Evolutionary conservation across 2,329 filamentous ascomycete species (phyloP).

Genomic region (Coleophoma cylindrospora): DNA sequence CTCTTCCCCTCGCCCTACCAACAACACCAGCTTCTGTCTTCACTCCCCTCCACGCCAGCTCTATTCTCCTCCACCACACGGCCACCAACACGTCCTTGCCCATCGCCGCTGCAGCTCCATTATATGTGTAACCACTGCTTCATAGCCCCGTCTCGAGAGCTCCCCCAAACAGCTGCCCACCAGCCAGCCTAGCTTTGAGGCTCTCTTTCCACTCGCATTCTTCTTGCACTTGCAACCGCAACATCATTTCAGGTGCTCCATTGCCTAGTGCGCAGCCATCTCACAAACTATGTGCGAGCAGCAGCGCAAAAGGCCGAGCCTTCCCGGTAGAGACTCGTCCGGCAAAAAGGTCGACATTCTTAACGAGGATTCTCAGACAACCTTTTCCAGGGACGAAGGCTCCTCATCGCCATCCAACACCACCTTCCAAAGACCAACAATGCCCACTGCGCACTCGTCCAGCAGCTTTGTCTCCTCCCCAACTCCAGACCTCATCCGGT

Average conservation of each 20-base stretch:
- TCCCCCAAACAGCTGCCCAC: neutral
- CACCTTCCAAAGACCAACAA: constrained; percentile 31
- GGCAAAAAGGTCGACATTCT: constrained; percentile 55
- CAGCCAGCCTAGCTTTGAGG: neutral
- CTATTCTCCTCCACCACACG: no score
- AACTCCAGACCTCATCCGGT: constrained; percentile 50
- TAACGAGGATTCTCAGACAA: constrained; percentile 44
- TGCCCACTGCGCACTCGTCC: neutral
- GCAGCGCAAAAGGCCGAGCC: constrained; percentile 24
- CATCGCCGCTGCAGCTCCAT: no score
- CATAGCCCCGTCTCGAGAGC: no score
- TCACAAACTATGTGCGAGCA: neutral
- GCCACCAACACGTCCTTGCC: no score
- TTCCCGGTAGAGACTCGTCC: constrained; percentile 51
- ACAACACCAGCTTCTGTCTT: no score
- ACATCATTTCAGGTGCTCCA: neutral
- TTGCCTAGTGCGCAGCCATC: neutral
- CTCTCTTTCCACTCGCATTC: neutral
- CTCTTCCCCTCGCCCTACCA: no score
- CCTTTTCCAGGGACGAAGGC: constrained; percentile 3
- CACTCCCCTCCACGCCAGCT: no score
- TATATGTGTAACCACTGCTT: no score
- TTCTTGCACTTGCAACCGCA: neutral
- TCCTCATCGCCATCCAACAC: constrained; percentile 12
- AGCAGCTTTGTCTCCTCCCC: constrained; percentile 4